Base-by-base conservation (phyloP, 2,329 filamentous ascomycete species). In the Samsoniella hepiali region DNA sequence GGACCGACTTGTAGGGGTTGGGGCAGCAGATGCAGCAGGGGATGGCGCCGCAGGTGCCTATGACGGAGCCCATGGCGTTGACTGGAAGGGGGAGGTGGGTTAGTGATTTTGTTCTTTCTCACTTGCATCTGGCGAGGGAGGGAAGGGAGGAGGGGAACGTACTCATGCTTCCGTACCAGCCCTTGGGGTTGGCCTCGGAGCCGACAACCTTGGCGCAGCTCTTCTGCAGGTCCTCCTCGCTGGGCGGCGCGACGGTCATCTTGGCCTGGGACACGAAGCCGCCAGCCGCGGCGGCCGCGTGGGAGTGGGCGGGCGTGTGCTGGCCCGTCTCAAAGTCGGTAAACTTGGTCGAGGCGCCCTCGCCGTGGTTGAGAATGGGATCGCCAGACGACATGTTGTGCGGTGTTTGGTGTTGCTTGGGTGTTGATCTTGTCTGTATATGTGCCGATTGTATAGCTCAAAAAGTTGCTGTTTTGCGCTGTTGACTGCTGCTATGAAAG, bases 1-100 rank as follows among this genome's bases (percentile, higher is more conserved):
- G 81, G 65, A 99, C 94, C 55, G 87, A 88, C 81, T 96, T 96
- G 84, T 93, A 98, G 3, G 94, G 95, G 79, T 99, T 99, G 57
- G 95, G 95, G 80, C 91, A 97, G 78, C 88, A 82, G 74, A 97
- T 79, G 76, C 93, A 96, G 86, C 93, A 96, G 5, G 95, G 95
- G 69, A 98, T 83, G 22, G 95, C 93, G 58, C 95, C 95, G 29
- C 91, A 72, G 53, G 87, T 90, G 69, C 95, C 95, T 62, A 97
- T 82, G 70, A 84, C 80, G 59, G 84, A 75, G 67, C 95, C 95
- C 8, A 98, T 79, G 17, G 80, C 76, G 75, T 94, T 91, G 76
- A 96, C 86, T 87, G 64, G 67, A 47, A 27, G n/a, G 9, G 7
- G 1, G 36, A 22, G 22, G 22, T n/a, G 29, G 10, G 38, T 61